Percentiles rank a stretch among this genome's conserved stretches.
Evolutionary conservation across 2,329 filamentous ascomycete genomes (phyloP).

Genomic region (Coleophoma eucalyptorum): DNA sequence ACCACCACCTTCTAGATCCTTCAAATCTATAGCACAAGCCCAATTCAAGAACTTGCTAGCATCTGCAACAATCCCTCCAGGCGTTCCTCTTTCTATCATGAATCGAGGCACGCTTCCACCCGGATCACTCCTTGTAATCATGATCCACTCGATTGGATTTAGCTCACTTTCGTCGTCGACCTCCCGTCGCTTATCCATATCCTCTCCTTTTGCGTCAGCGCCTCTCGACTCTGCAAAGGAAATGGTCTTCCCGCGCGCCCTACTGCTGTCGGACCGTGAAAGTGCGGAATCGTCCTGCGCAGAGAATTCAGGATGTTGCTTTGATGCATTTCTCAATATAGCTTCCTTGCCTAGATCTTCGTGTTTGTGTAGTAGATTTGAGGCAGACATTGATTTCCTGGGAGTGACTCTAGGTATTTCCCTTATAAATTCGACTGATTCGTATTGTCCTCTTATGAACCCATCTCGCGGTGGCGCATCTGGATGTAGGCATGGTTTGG

Average conservation of each 20-base stretch:
- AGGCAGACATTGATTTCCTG: constrained; percentile 39
- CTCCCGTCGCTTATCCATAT: constrained; percentile 26
- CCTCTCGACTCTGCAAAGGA: constrained; percentile 35
- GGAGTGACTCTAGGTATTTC: constrained; percentile 61
- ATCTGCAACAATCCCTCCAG: constrained; percentile 60
- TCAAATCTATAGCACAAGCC: constrained; percentile 44
- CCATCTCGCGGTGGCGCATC: constrained; percentile 66
- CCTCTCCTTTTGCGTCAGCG: constrained; percentile 30
- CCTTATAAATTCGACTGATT: constrained; percentile 86
- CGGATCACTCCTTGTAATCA: constrained; percentile 71
- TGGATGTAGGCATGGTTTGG: constrained; percentile 76
- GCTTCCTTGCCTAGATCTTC: constrained; percentile 35
- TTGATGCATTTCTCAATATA: constrained; percentile 36
- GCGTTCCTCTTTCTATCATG: constrained; percentile 69
- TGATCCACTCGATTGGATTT: constrained; percentile 71
- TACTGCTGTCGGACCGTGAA: constrained; percentile 12
- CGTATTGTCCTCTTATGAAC: constrained; percentile 81
- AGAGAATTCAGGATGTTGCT: constrained; percentile 11
- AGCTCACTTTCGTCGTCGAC: constrained; percentile 42
- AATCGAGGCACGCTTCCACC: constrained; percentile 69
- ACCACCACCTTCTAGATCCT: constrained; percentile 21
- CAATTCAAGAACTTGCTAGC: constrained; percentile 67
- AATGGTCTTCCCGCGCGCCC: constrained; percentile 34
- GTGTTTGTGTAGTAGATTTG: constrained; percentile 34
- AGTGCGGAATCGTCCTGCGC: constrained; percentile 14